Percentiles rank a stretch among this genome's conserved stretches.
Conservation (phyloP, 176 grass and related monocot species). For the Hyparrhenia diplandra region DNA sequence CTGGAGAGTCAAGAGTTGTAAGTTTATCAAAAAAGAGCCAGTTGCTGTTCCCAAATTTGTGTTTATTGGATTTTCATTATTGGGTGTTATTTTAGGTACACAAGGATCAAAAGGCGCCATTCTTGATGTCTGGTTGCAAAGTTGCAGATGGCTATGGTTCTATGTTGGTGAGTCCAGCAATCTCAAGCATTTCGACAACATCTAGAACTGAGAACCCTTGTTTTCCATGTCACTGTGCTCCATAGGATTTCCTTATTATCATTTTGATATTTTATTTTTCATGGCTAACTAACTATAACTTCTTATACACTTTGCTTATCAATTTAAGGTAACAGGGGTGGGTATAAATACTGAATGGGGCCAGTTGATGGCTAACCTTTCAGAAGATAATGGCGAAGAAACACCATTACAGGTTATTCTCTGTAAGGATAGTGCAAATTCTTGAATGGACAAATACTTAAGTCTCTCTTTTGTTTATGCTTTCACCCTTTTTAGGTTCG, state of each 20-base stretch:
- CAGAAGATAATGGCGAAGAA: slow-evolving; percentile 98
- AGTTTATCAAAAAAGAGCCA: slow-evolving; percentile 17
- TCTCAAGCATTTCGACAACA: slow-evolving; percentile 16
- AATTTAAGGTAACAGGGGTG: slow-evolving; percentile 84
- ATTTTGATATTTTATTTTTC: background rate
- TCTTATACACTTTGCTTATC: slow-evolving; percentile 23
- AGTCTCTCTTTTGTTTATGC: slow-evolving; percentile 4
- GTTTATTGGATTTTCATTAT: background rate
- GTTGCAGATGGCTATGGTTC: slow-evolving; percentile 94
- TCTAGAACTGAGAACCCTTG: slow-evolving; percentile 4
- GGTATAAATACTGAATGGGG: slow-evolving; percentile 98
- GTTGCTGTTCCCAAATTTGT: background rate
- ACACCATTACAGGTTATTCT: slow-evolving; percentile 92
- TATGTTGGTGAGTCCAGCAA: slow-evolving; percentile 71
- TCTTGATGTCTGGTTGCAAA: slow-evolving; percentile 98
- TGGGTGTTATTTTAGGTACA: slow-evolving; percentile 51
- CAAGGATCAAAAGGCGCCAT: slow-evolving; percentile 82
- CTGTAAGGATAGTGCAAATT: slow-evolving; percentile 24
- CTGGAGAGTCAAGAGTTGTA: slow-evolving; percentile 85
- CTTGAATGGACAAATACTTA: slow-evolving; percentile 23
- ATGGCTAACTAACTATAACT: slow-evolving; percentile 22
- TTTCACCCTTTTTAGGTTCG: slow-evolving; percentile 58
- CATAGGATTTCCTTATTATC: background rate
- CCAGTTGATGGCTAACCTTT: slow-evolving; percentile 96
- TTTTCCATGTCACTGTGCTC: slow-evolving; percentile 2